These are phyloP conservation scores for Balamuthia mandrillaris DNA, from an alignment of 208 protist genomes.

Conservation along the genomic window DNA sequence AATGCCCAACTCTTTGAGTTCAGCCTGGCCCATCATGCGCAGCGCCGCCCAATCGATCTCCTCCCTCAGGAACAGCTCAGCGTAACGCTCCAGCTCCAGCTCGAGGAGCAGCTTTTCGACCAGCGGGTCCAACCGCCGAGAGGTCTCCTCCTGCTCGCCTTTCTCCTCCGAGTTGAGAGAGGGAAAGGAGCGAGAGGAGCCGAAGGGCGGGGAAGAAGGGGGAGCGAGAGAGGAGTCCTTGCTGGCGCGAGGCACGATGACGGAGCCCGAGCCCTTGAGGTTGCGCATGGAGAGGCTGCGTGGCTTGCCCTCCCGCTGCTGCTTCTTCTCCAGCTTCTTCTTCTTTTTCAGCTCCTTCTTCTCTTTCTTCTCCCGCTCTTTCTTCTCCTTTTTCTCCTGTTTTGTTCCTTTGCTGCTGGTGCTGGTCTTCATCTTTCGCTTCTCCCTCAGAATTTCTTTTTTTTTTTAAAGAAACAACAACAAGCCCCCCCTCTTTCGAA, in stretches of 20 bases:
- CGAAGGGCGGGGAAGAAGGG: too few relatives aligned
- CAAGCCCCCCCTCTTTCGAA: too few relatives aligned
- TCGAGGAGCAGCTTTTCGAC: not conserved
- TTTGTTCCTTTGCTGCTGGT: not conserved
- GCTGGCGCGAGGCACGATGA: too few relatives aligned
- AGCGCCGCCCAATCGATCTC: slow-evolving; percentile 17
- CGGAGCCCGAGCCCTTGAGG: too few relatives aligned
- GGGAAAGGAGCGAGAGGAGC: too few relatives aligned
- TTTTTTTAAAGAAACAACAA: too few relatives aligned
- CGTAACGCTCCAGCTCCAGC: slow-evolving; percentile 4
- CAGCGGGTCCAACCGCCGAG: not conserved
- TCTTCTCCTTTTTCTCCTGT: not conserved
- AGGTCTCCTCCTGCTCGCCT: too few relatives aligned
- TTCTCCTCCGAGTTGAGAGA: too few relatives aligned
- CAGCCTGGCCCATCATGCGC: not conserved
- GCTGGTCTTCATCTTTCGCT: not conserved
- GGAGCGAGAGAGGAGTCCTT: too few relatives aligned
- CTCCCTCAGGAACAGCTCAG: not conserved
- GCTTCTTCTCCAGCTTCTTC: not conserved
- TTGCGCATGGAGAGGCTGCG: too few relatives aligned
- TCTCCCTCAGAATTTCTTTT: too few relatives aligned
- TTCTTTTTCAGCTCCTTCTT: not conserved
- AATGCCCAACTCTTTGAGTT: slow-evolving; percentile 28
- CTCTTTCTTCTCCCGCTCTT: not conserved
- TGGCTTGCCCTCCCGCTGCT: not conserved